phyloP scores from a whole-genome alignment of 257 asterid species.

The Plantago ovata region DNA sequence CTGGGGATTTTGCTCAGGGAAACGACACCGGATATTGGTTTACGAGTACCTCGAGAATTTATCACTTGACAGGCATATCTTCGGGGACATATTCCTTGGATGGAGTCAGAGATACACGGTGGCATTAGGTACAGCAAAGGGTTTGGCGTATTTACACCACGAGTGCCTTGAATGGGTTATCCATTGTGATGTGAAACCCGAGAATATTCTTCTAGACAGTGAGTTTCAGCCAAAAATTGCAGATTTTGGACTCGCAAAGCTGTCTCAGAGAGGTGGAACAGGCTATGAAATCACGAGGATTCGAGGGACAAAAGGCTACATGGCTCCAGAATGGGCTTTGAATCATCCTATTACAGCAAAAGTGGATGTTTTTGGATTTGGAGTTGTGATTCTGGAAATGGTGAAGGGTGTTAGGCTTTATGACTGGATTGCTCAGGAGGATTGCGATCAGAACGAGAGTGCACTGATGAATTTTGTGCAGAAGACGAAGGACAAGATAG shows the following conservation, averaged over 20 bases:
- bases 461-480: constrained; percentile 30
- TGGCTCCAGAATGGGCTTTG: constrained; percentile 60
- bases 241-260: constrained; percentile 59
- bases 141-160: constrained; percentile 50
- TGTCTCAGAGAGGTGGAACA: constrained; percentile 40
- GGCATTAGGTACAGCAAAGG: constrained; percentile 54
- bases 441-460: constrained; percentile 25
- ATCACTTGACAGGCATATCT: constrained; percentile 40
- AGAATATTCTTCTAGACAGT: constrained; percentile 50
- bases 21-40: constrained; percentile 33
- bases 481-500: constrained; percentile 20
- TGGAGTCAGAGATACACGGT: constrained; percentile 45
- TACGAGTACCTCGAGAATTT: constrained; percentile 48
- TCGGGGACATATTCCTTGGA: constrained; percentile 25
- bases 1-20: constrained; percentile 42
- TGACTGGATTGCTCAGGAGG: constrained; percentile 44
- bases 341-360: constrained; percentile 49
- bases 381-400: constrained; percentile 48
- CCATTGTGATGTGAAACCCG: constrained; percentile 66
- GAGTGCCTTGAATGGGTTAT: constrained; percentile 41
- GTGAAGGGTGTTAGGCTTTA: constrained; percentile 50
- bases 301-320: constrained; percentile 60
- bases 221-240: constrained; percentile 51
- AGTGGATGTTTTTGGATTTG: constrained; percentile 56
- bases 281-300: constrained; percentile 40